Evolutionary conservation across 2,329 filamentous ascomycete species (phyloP), one percentile per base, ranked within the genome.

Genomic region (Microthyrium microscopicum): DNA sequence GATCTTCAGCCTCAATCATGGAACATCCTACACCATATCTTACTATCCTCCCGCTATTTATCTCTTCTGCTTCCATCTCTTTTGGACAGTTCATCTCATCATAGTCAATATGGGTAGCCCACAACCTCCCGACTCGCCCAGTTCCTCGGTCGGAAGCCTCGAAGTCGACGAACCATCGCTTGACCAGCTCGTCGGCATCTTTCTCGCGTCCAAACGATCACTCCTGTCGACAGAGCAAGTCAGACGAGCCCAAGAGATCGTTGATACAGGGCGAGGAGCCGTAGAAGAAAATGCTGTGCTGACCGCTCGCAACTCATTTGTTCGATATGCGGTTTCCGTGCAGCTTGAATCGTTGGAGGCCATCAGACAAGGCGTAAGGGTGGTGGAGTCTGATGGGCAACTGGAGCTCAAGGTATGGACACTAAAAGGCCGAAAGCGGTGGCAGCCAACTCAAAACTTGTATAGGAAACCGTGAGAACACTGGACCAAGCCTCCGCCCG

Each of bases 151-250:
- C 6, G 36, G 33, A 34, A 39, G 36, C 29, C 26, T 39, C 26
- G 13, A 20, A 3, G 27, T 9, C 27, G 27, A 9, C 15, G 28
- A 31, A 20, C 57, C 58, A 20, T 53, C 54, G 17, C 69, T 92
- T 47, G 82, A 92, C 45, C 73, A 72, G 17, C 72, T 95, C 27
- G 80, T 94, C 36, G 70, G 73, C 34, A 75, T 92, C 56, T 76
- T 94, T 22, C 72, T 94, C 26, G 76, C 78, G 20, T 80, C 87
- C 6, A 94, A 94, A 52, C 73, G 82, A 28, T 85, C 85, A 1
- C 68, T 95, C 4, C 80, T 79, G 12, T 83, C 83, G 8, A 84
- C 91, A 52, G 72, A 66, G 26, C 74, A 80, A 39, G 82, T 94
- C 33, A 76, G 81, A 50, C 79, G 81, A 39, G 85, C 84, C 42